phyloP scores from a whole-genome alignment of 106 monocot species.

The Cymbidium sinense region DNA sequence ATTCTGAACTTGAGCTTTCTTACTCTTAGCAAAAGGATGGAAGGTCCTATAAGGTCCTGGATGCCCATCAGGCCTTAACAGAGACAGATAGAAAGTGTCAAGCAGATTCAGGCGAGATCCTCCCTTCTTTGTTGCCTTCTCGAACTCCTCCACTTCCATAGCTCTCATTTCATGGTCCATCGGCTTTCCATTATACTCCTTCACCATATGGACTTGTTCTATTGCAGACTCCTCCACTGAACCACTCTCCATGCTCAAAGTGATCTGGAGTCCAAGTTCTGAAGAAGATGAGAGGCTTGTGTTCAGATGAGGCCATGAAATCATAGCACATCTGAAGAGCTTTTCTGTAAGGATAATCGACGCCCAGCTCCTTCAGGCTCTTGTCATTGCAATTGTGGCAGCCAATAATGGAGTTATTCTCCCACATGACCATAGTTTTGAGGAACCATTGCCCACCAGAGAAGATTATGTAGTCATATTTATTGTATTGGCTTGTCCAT shows the following conservation, averaged over 20 bases:
- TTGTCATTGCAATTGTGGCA: conserved; percentile 29
- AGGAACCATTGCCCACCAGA: conserved; percentile 42
- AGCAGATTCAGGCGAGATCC: conserved; percentile 28
- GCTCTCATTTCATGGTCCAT: conserved; percentile 14
- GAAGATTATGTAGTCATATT: conserved; percentile 33
- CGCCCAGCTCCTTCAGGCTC: conserved; percentile 19
- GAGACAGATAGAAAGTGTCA: conserved; percentile 45
- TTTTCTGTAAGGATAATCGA: conserved; percentile 23
- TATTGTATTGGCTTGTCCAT: conserved; percentile 13
- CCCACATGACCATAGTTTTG: conserved; percentile 23
- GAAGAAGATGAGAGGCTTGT: conserved; percentile 28
- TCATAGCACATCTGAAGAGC: conserved; percentile 12
- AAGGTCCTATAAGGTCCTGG: conserved; percentile 30
- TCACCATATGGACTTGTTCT: conserved; percentile 24
- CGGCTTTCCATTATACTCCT: conserved; percentile 16
- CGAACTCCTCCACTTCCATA: conserved; percentile 33
- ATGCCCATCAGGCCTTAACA: conserved; percentile 62
- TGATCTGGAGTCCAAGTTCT: conserved; percentile 42
- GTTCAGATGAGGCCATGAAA: conserved; percentile 15
- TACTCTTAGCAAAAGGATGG: conserved; percentile 22
- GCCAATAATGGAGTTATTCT: conserved; percentile 22
- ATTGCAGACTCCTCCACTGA: conserved; percentile 31
- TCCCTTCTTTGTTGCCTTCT: not conserved
- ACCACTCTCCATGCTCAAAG: conserved; percentile 43
- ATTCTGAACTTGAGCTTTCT: conserved; percentile 22